These are phyloP conservation scores for Diddensiella transvaalensis DNA, from an alignment of 805 yeast genomes.

Conservation along the genomic window DNA sequence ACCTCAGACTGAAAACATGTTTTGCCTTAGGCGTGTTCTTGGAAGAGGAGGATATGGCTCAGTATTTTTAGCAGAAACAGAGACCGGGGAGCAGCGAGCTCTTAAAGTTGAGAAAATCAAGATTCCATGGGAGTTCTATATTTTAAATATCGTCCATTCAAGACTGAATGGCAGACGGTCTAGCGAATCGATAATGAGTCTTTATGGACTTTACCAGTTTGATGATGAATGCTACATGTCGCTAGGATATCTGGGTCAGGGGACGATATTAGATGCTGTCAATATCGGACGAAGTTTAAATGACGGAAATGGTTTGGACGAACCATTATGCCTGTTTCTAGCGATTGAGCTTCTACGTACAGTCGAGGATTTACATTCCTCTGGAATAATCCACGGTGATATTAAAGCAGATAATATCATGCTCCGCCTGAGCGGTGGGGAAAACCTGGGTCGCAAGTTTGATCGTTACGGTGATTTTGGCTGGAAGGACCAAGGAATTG, in stretches of 20 bases:
- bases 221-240: conserved; percentile 67
- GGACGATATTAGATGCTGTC: conserved; percentile 68
- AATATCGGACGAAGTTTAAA: conserved; percentile 38
- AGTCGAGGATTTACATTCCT: conserved; percentile 57
- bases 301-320: conserved; percentile 44
- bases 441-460: conserved; percentile 26
- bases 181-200: conserved; percentile 44
- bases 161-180: conserved; percentile 29
- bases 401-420: conserved; percentile 83
- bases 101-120: conserved; percentile 62
- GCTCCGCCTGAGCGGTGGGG: conserved; percentile 47
- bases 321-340: conserved; percentile 57
- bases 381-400: conserved; percentile 78
- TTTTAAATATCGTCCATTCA: conserved; percentile 53
- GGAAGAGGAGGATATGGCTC: conserved; percentile 83
- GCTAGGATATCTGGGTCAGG: conserved; percentile 62
- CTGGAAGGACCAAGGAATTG: conserved; percentile 54
- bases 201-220: conserved; percentile 51
- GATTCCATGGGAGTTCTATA: conserved; percentile 77
- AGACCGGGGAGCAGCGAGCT: conserved; percentile 55
- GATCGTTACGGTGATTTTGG: conserved; percentile 38
- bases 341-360: conserved; percentile 61
- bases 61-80: conserved; percentile 66
- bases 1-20: conserved; percentile 33
- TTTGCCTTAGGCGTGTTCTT: conserved; percentile 50